These are phyloP conservation scores for Corymbia maculata DNA, from an alignment of 345 rosid species.

Conservation along the genomic window DNA sequence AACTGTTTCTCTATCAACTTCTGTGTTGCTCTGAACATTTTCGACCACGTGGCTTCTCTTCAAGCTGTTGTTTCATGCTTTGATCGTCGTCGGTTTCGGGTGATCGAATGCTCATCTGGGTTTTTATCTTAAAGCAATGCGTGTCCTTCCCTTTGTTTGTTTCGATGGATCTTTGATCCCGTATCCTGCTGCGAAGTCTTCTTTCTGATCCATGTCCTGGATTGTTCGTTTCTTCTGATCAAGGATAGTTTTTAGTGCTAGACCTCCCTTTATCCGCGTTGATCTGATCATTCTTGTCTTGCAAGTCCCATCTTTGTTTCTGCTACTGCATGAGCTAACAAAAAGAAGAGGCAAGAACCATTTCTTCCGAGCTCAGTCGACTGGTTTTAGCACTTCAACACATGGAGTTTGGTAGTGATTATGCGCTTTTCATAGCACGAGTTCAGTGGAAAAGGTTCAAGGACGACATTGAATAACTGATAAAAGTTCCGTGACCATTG, in stretches of 20 bases:
- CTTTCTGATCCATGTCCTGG: not conserved
- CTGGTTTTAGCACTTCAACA: not conserved
- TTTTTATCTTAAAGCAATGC: not conserved
- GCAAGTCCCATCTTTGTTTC: not conserved
- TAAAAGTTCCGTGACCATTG: not conserved
- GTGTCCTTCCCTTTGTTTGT: not conserved
- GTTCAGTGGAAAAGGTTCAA: not conserved
- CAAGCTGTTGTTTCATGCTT: not conserved
- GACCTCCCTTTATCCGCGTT: not conserved
- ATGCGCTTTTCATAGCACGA: not conserved
- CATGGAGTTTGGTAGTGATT: not conserved
- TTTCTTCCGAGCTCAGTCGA: not conserved
- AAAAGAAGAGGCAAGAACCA: not conserved
- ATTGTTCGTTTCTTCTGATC: not conserved
- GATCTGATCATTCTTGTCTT: not conserved
- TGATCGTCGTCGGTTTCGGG: not conserved
- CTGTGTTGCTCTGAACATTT: not conserved
- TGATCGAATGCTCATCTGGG: not conserved
- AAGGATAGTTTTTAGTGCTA: not conserved
- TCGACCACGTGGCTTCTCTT: not conserved
- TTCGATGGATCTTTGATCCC: not conserved
- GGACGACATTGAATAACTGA: not conserved
- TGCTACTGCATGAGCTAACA: not conserved
- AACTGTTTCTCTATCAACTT: not conserved
- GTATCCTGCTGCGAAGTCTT: not conserved